phyloP scores from a whole-genome alignment of 106 monocot species.

The Dendrobium chrysotoxum region DNA sequence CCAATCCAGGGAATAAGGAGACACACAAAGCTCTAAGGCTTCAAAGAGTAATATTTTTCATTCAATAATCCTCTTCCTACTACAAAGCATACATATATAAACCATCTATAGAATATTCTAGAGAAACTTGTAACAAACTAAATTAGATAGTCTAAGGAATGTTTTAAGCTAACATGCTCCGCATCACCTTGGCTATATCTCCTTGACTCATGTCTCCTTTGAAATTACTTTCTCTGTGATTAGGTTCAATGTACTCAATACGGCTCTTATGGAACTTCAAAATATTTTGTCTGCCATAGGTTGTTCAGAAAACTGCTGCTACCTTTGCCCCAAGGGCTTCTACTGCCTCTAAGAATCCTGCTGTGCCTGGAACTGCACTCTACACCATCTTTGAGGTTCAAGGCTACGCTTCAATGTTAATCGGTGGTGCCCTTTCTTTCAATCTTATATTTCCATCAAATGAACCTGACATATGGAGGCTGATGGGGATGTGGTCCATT shows the following conservation, averaged over 20 bases:
- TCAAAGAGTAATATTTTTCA: no score
- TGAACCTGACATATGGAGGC: slow-evolving; percentile 94
- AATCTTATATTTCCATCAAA: slow-evolving; percentile 94
- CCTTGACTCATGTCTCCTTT: no score
- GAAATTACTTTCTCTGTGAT: neutral
- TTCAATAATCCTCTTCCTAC: no score
- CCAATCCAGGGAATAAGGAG: no score
- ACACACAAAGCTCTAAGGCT: no score
- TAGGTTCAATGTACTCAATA: neutral
- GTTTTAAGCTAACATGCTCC: no score
- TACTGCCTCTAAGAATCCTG: slow-evolving; percentile 86
- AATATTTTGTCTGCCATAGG: slow-evolving; percentile 21
- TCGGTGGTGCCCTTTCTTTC: slow-evolving; percentile 89
- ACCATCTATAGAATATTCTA: no score
- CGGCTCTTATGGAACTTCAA: neutral
- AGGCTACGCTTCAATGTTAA: slow-evolving; percentile 77
- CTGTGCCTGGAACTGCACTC: slow-evolving; percentile 75
- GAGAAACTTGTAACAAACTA: no score
- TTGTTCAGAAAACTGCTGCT: slow-evolving; percentile 89
- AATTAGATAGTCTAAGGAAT: no score
- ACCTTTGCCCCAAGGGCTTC: slow-evolving; percentile 98
- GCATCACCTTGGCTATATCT: no score
- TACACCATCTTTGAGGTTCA: slow-evolving; percentile 94
- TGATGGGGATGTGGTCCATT: slow-evolving; percentile 99
- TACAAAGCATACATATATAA: no score